These are phyloP conservation scores for Pouteria campechiana DNA, from an alignment of 179 eudicot species.

Conservation along the genomic window DNA sequence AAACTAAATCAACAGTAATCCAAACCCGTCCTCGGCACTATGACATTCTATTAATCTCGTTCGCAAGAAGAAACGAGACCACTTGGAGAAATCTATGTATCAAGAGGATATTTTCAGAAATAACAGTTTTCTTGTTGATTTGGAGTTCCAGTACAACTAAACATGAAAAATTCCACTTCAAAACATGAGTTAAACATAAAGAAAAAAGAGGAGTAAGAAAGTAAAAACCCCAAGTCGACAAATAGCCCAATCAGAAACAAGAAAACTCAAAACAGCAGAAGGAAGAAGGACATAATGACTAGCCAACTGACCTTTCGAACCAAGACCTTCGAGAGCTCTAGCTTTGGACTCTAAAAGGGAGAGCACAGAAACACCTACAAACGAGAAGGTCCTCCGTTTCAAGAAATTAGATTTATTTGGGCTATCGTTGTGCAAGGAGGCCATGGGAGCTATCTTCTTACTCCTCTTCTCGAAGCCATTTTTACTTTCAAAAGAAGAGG, in stretches of 20 bases:
- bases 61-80: no score
- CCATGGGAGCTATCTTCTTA: conserved; percentile 10
- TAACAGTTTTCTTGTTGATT: no score
- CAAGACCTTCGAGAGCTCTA: conserved; percentile 20
- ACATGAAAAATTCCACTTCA: not conserved
- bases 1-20: no score
- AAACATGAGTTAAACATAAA: not conserved
- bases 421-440: conserved; percentile 6
- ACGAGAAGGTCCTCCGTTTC: conserved; percentile 39
- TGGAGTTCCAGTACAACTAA: not conserved
- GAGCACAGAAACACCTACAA: conserved; percentile 53
- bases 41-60: no score
- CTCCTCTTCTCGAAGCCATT: conserved; percentile 21
- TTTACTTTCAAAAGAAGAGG: conserved; percentile 18
- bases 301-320: conserved; percentile 30
- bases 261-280: not conserved
- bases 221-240: conserved; percentile 9
- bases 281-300: not conserved
- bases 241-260: conserved; percentile 1
- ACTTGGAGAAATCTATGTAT: no score
- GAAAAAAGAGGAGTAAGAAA: not conserved
- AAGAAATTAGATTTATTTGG: conserved; percentile 11
- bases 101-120: conserved; percentile 31
- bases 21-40: no score
- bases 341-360: conserved; percentile 42